These are phyloP conservation scores for Hypoxylon sp. DNA, from an alignment of 2,329 filamentous ascomycete genomes.

Conservation along the genomic window DNA sequence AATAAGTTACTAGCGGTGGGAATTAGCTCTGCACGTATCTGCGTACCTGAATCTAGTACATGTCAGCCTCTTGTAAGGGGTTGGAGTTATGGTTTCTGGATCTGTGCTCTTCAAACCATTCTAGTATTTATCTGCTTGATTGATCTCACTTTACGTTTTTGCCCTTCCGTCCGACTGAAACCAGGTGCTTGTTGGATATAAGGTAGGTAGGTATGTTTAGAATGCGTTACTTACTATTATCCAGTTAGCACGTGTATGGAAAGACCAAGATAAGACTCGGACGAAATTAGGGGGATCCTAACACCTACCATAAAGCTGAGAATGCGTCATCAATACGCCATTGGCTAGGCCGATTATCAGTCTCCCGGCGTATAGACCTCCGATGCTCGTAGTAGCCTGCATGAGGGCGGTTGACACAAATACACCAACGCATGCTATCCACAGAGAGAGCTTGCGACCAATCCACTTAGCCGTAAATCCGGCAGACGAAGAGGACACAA, in stretches of 20 bases:
- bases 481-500: conserved; percentile 60
- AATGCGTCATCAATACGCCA: conserved; percentile 59
- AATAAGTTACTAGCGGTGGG: conserved; percentile 30
- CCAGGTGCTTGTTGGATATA: not conserved
- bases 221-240: conserved; percentile 24
- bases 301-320: conserved; percentile 44
- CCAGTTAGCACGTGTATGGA: conserved; percentile 11
- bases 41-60: conserved; percentile 45
- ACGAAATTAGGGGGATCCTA: not conserved
- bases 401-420: conserved; percentile 65
- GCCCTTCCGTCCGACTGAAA: not conserved
- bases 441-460: conserved; percentile 58
- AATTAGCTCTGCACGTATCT: not conserved
- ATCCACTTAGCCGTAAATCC: conserved; percentile 58
- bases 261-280: not conserved
- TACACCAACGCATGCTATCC: conserved; percentile 57
- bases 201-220: not conserved
- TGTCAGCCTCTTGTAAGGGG: conserved; percentile 18
- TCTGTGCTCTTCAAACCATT: not conserved
- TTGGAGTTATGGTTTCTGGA: not conserved
- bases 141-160: not conserved
- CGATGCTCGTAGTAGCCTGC: conserved; percentile 65
- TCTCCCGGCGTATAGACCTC: conserved; percentile 64
- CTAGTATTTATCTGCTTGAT: not conserved
- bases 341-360: conserved; percentile 64